These are phyloP conservation scores for Ceratocystis smalleyi DNA, from an alignment of 2,329 filamentous ascomycete species.

Conservation along the genomic window DNA sequence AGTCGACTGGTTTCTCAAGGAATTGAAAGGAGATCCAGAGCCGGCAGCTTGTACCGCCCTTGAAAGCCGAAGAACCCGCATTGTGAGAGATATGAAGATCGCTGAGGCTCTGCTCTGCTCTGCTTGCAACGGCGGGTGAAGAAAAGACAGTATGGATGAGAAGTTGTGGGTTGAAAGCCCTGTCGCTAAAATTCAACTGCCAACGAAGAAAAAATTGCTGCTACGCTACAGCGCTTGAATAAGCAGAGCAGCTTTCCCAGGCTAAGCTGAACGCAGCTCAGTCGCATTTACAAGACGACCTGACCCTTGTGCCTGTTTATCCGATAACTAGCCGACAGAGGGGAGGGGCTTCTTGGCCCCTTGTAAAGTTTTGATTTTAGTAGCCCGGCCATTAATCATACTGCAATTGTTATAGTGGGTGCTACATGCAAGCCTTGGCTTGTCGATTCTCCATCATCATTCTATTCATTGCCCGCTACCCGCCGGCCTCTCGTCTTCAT, in stretches of 20 bases:
- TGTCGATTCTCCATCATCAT: neutral
- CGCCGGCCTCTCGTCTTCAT: neutral
- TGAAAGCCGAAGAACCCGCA: slow-evolving; percentile 16
- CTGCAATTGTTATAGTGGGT: neutral
- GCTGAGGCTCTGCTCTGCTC: neutral
- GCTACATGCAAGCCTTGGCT: neutral
- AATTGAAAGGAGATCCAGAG: slow-evolving; percentile 4
- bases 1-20: slow-evolving; percentile 10
- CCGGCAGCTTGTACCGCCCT: slow-evolving; percentile 8
- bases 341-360: neutral
- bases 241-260: neutral
- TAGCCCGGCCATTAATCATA: neutral
- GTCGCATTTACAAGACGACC: neutral
- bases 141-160: neutral
- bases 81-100: slow-evolving; percentile 7
- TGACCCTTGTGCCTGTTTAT: neutral
- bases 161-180: neutral
- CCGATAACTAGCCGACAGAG: neutral
- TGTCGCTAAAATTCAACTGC: neutral
- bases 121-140: neutral
- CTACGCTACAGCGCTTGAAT: neutral
- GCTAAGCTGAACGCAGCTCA: neutral
- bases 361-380: neutral
- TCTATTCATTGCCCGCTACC: neutral
- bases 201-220: slow-evolving; percentile 5